Evolutionary conservation across 345 rosid genomes (phyloP).

Genomic region (Eucalyptus pumila): DNA sequence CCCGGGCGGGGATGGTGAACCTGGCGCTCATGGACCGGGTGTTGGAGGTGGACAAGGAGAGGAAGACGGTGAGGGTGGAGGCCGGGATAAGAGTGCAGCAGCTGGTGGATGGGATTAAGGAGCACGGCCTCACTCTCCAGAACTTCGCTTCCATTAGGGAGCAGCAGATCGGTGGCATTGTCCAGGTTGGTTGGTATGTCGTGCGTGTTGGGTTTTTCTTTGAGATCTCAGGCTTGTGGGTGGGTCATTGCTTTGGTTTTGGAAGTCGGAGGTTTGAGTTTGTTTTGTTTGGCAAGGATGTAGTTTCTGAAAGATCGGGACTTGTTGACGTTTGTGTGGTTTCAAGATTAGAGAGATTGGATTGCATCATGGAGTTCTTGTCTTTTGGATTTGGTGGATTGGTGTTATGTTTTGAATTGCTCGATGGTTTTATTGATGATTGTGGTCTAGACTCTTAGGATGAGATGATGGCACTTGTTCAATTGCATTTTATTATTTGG

Average conservation of each 20-base stretch:
- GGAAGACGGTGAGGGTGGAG: conserved; percentile 71
- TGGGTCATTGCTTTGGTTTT: background rate
- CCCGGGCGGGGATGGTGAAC: conserved; percentile 88
- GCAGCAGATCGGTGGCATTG: conserved; percentile 97
- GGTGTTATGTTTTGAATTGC: background rate
- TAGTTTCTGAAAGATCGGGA: background rate
- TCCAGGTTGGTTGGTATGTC: conserved; percentile 42
- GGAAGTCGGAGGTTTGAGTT: background rate
- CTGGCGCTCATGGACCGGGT: conserved; percentile 79
- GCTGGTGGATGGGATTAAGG: conserved; percentile 77
- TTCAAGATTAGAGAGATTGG: background rate
- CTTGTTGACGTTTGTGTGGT: background rate
- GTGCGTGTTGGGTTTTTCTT: background rate
- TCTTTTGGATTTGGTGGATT: background rate
- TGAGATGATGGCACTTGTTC: background rate
- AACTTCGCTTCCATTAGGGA: conserved; percentile 94
- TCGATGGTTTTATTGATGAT: background rate
- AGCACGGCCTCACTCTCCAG: conserved; percentile 74
- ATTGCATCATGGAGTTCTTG: background rate
- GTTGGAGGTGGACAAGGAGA: conserved; percentile 71
- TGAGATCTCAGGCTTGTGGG: background rate
- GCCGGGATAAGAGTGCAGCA: conserved; percentile 91
- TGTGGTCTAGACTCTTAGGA: background rate
- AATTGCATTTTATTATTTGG: background rate
- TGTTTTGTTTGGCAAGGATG: background rate